These are phyloP conservation scores for Dothistroma pini DNA, from an alignment of 2,329 filamentous ascomycete species.

Conservation along the genomic window DNA sequence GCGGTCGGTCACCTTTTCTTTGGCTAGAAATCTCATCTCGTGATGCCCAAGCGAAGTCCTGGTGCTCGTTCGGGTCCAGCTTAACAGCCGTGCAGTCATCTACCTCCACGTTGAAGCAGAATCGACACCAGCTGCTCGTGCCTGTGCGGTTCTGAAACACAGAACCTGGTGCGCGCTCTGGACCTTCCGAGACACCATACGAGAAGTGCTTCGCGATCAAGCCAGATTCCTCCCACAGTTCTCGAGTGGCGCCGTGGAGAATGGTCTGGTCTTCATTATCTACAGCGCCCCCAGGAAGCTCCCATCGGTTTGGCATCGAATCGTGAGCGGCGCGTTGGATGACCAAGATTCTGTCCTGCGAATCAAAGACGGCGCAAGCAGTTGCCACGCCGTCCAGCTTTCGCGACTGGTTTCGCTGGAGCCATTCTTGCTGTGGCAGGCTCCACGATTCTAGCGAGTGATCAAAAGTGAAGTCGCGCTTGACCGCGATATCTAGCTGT, in stretches of 20 bases:
- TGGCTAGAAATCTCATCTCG: slow-evolving; percentile 37
- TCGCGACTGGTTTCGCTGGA: background rate
- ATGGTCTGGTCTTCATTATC: slow-evolving; percentile 44
- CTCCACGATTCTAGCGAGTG: background rate
- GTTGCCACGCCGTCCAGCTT: background rate
- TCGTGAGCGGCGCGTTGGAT: slow-evolving; percentile 42
- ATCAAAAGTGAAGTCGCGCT: background rate
- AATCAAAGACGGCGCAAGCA: background rate
- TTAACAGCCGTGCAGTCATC: slow-evolving; percentile 9
- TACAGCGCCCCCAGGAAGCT: slow-evolving; percentile 49
- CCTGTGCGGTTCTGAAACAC: slow-evolving; percentile 5
- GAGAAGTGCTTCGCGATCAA: slow-evolving; percentile 29
- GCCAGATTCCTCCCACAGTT: slow-evolving; percentile 50
- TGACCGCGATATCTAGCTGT: background rate
- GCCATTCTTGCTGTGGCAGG: background rate
- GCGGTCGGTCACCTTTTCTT: background rate
- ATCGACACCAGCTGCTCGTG: slow-evolving; percentile 4
- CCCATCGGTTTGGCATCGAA: slow-evolving; percentile 46
- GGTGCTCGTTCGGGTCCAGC: slow-evolving; percentile 44
- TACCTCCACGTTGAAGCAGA: slow-evolving; percentile 10
- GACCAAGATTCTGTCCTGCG: slow-evolving; percentile 38
- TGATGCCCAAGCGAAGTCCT: slow-evolving; percentile 39
- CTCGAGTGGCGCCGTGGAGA: slow-evolving; percentile 45
- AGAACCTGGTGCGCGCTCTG: background rate
- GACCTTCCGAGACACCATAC: background rate